Evolutionary conservation across 2,329 filamentous ascomycete species (phyloP), one percentile per base, ranked within the genome.

Genomic region (Xylariales sp.): DNA sequence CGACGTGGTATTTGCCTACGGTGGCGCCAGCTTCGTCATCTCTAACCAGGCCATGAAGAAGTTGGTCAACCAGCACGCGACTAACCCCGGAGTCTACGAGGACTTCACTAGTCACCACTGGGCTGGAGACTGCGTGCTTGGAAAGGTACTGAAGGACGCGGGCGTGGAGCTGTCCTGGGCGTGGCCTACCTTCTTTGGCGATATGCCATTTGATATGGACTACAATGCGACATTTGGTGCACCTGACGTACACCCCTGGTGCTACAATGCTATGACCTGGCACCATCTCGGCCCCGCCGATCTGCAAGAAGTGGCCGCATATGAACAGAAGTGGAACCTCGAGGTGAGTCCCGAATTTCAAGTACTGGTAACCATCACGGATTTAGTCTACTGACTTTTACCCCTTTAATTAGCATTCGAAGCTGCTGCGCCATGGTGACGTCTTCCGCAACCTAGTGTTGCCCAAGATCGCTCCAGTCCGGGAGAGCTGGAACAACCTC

Each of bases 11-110:
- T 76, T 76, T 50, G 71, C 66, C 1, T 67, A 76, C 40, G 73
- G 72, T 10, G 74, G 74, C 1, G 69, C 65, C 4, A 73, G 73
- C 4, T 72, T 76, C 45, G 58, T 72, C 19, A 47, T 78, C 19
- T 77, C 74, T 0, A 62, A 65, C 3, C 57, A 66, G 5, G 72
- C 71, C 4, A 61, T 77, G 59, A 56, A 62, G 35, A 60, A 52
- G 37, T 60, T 65, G 4, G 60, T 64, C 1, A 54, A 65, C 7
- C 61, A 68, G 23, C 72, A 70, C 40, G 52, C 55, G 2, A 45
- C 53, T 5, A 59, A 69, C 34, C 52, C 65, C 2, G 50, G 60
- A 15, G 61, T 62, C 20, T 64, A 70, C 49, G 62, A 74, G 42
- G 52, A 60, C 2, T 66, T 62, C 40, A 73, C 72, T 0, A 56